Evolutionary conservation across 2,329 filamentous ascomycete genomes (phyloP), one percentile per base, ranked within the genome.

Genomic region (Exophiala aquamarina): DNA sequence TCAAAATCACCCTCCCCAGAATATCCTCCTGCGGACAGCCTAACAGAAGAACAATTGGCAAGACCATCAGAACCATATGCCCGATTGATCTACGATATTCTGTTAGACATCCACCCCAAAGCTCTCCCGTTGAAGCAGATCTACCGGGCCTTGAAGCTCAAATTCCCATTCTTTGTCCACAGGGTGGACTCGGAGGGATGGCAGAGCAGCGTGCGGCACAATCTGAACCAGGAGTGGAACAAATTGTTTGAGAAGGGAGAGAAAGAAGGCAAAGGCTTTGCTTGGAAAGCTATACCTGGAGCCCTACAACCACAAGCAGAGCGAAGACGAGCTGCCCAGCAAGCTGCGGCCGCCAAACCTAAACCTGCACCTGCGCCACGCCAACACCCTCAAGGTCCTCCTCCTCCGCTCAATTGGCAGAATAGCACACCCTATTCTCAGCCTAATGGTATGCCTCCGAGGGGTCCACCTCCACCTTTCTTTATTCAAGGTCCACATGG

Each of bases 181-280:
- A 81, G 80, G 59, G 82, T 82, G 61, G 78, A 76, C 44, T 83
- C 81, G 1, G 75, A 76, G 54, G 82, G 82, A 11, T 85, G 82
- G 82, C 81, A 83, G 50, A 83, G 79, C 26, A 83, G 80, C 68
- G 81, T 85, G 29, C 75, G 82, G 26, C 82, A 85, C 61, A 85
- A 85, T 49, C 68, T 85, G 36, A 74, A 64, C 67, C 78, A 60
- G 67, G 83, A 69, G 69, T 78, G 64, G 60, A 78, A 66, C 69
- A 59, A 61, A 21, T 73, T 65, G 38, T 84, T 84, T 59, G 74
- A 77, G 61, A 81, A 82, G 57, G 78, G 77, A 13, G 79, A 82
- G 55, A 77, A 71, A 61, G 73, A 75, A 61, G 81, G 81, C 44
- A 84, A 84, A 63, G 81, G 81, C 37, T 82, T 77, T 69, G 76